Evolutionary conservation across 1,284 basidiomycete species (phyloP).

Genomic region (Testicularia cyperi): DNA sequence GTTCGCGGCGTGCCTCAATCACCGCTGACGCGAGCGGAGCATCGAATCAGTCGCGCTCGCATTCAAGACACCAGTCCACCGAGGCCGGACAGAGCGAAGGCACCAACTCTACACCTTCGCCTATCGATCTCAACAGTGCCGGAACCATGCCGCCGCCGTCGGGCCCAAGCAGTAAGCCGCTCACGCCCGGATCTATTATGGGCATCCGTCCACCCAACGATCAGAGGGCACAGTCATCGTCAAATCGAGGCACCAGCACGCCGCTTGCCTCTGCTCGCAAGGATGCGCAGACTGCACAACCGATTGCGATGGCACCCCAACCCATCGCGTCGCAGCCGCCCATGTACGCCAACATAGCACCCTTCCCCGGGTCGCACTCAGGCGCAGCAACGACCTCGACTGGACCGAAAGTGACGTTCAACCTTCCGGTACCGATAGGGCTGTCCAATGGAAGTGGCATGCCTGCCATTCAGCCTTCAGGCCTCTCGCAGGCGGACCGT

Average conservation of each 20-base stretch:
- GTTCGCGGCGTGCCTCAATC: conserved; percentile 21
- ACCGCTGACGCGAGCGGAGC: conserved; percentile 1
- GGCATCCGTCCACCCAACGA: conserved; percentile 39
- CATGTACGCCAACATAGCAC: conserved; percentile 18
- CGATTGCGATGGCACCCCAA: conserved; percentile 11
- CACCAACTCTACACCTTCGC: conserved; percentile 50
- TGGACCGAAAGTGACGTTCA: conserved; percentile 33
- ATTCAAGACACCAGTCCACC: conserved; percentile 33
- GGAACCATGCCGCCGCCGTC: conserved; percentile 41
- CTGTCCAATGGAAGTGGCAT: conserved; percentile 4
- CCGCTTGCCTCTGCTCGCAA: conserved; percentile 6
- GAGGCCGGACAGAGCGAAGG: conserved; percentile 49
- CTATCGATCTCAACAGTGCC: conserved; percentile 44
- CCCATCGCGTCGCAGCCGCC: conserved; percentile 2
- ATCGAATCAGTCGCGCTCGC: background rate
- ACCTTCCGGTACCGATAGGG: conserved; percentile 12
- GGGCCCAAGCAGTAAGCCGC: conserved; percentile 32
- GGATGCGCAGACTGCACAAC: conserved; percentile 6
- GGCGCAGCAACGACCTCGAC: background rate
- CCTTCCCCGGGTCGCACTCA: no score
- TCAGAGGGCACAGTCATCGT: conserved; percentile 6
- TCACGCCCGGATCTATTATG: conserved; percentile 57
- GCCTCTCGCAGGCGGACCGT: conserved; percentile 38
- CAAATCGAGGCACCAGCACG: conserved; percentile 1
- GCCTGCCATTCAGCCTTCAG: conserved; percentile 41